Base-by-base conservation (phyloP, 495 filamentous ascomycete genomes). In the Venustampulla echinocandica region DNA sequence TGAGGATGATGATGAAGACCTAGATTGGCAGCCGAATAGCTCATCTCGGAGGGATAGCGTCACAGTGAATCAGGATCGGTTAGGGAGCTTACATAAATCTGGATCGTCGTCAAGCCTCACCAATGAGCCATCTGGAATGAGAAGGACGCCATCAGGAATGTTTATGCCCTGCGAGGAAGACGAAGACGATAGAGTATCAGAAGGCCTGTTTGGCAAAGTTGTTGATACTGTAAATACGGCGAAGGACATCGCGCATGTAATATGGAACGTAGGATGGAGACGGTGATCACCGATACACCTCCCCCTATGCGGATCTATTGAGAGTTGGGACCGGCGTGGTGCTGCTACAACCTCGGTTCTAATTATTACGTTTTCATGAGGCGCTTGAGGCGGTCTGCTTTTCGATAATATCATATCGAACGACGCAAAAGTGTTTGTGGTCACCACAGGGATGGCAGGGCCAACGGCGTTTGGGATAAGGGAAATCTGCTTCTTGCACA, bases 211-310 rank as follows among this genome's bases (percentile, higher is more conserved):
- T 52, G 85, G 87, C 47, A 77, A 81, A 52, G 82, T 96, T 18
- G 80, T 92, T 58, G 87, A 97, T 61, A 92, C 89, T 33, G 86
- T 98, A 57, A 96, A 98, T 68, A 97, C 90, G 6, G 90, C 90
- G 34, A 82, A 81, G 53, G 92, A 98, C 56, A 98, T 98, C 55
- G 88, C 84, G 28, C 87, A 94, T 69, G 89, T 97, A 28, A 87
- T 97, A 53, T 94, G 88, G 90, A 98, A 98, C 61, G 92, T 97
- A 44, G 90, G 90, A 27, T 96, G 90, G 92, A 77, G 85, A 54
- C 73, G 78, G 52, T 89, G 40, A 39, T n/a, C n/a, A n/a, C n/a
- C n/a, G n/a, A n/a, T n/a, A n/a, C n/a, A n/a, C n/a, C n/a, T n/a
- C n/a, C n/a, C n/a, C n/a, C n/a, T n/a, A n/a, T n/a, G n/a, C n/a